phyloP scores from a whole-genome alignment of 2,329 filamentous ascomycete genomes.

The Fusarium austroafricanum region DNA sequence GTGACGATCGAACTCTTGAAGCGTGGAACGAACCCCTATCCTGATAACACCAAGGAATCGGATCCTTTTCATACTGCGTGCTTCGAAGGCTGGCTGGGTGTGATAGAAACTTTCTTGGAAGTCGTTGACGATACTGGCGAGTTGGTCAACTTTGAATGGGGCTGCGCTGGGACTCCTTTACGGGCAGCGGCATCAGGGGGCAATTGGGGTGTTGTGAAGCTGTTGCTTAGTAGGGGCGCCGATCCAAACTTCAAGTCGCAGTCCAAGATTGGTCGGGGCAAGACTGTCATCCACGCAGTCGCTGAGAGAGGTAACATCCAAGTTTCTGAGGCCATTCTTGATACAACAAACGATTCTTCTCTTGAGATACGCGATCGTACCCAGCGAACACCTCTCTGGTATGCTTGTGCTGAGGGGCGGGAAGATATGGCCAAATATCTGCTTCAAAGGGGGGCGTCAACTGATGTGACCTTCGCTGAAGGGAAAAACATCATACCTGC shows the following conservation, averaged over 20 bases:
- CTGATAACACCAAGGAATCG: conserved; percentile 9
- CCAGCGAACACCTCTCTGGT: conserved; percentile 28
- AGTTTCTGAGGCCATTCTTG: conserved; percentile 21
- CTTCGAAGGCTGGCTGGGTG: conserved; percentile 10
- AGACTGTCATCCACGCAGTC: conserved; percentile 27
- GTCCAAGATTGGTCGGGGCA: conserved; percentile 21
- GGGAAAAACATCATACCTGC: conserved; percentile 24
- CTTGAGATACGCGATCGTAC: conserved; percentile 26
- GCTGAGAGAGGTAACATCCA: conserved; percentile 29
- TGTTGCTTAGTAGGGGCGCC: conserved; percentile 22
- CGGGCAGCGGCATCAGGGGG: conserved; percentile 22
- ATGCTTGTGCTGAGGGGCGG: conserved; percentile 21
- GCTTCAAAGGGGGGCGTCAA: conserved; percentile 24
- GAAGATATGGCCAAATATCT: conserved; percentile 32
- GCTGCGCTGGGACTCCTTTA: conserved; percentile 23
- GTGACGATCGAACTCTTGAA: conserved; percentile 30
- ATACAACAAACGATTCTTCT: not conserved
- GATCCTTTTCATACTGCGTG: conserved; percentile 30
- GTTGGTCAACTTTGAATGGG: conserved; percentile 37
- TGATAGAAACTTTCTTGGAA: conserved; percentile 25
- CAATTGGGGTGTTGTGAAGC: conserved; percentile 10
- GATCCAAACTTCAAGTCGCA: conserved; percentile 14
- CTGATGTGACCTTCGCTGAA: conserved; percentile 8
- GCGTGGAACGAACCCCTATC: conserved; percentile 27
- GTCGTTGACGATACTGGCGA: conserved; percentile 12